Evolutionary conservation across 2,329 filamentous ascomycete genomes (phyloP).

Genomic region (Colletotrichum tropicale): DNA sequence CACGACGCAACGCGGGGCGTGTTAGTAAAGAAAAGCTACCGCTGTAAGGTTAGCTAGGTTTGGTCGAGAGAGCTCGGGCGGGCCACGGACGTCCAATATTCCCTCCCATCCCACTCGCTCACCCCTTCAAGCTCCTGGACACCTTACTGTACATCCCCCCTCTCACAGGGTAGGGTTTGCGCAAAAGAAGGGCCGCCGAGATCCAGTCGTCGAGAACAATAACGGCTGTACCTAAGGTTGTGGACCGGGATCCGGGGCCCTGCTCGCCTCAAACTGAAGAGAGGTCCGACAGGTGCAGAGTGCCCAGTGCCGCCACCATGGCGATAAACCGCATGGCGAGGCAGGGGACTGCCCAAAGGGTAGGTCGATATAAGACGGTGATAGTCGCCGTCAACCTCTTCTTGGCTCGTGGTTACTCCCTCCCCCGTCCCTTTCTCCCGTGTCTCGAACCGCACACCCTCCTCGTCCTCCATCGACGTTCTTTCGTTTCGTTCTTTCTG

Average conservation of each 20-base stretch:
- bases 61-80: slow-evolving; percentile 18
- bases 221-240: background rate
- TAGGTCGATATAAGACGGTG: slow-evolving; percentile 21
- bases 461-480: slow-evolving; percentile 1
- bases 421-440: background rate
- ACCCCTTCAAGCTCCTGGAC: background rate
- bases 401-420: background rate
- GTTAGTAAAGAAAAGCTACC: background rate
- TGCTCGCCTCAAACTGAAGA: slow-evolving; percentile 9
- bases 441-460: slow-evolving; percentile 14
- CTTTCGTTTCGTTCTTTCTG: slow-evolving; percentile 12
- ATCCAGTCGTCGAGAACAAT: slow-evolving; percentile 4
- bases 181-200: background rate
- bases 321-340: slow-evolving; percentile 6
- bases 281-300: background rate
- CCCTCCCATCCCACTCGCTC: background rate
- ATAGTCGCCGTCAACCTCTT: slow-evolving; percentile 15
- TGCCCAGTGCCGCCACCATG: slow-evolving; percentile 12
- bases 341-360: slow-evolving; percentile 13
- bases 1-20: background rate
- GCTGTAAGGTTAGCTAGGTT: background rate
- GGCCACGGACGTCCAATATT: slow-evolving; percentile 19
- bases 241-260: slow-evolving; percentile 1
- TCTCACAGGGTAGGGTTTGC: background rate
- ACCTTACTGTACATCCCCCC: background rate